Conservation (phyloP, 2,329 filamentous ascomycete genomes). For the Xylaria sp. region DNA sequence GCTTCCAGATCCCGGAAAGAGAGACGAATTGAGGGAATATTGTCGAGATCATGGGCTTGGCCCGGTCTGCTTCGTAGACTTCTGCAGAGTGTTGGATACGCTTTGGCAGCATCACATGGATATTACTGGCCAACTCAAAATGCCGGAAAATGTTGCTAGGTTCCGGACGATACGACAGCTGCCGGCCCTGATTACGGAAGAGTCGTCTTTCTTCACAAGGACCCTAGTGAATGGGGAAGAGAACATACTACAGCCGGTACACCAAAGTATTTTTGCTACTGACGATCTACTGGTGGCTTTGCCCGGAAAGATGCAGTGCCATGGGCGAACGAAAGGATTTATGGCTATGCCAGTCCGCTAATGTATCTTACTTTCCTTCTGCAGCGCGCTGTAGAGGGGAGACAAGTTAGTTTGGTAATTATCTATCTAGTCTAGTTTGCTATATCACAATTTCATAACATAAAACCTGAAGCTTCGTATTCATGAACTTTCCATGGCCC, state of each 20-base stretch:
- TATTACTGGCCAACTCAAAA: conserved; percentile 13
- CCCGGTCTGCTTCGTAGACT: conserved; percentile 24
- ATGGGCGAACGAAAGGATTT: conserved; percentile 24
- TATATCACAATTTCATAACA: not conserved
- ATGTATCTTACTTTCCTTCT: not conserved
- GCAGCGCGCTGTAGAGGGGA: not conserved
- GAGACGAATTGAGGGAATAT: conserved; percentile 19
- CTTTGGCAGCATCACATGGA: conserved; percentile 17
- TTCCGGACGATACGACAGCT: conserved; percentile 19
- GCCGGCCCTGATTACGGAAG: conserved; percentile 22
- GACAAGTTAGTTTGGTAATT: too few relatives aligned
- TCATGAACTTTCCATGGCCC: conserved; percentile 29
- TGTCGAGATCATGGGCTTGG: conserved; percentile 24
- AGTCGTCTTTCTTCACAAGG: conserved; percentile 27
- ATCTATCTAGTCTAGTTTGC: too few relatives aligned
- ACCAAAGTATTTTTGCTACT: conserved; percentile 28
- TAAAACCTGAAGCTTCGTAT: not conserved
- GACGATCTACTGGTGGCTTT: conserved; percentile 29
- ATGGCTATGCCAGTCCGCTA: conserved; percentile 24
- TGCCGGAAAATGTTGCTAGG: not conserved
- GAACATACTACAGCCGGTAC: conserved; percentile 28
- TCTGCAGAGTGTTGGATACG: conserved; percentile 12
- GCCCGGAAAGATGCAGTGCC: conserved; percentile 24
- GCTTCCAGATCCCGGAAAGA: not conserved
- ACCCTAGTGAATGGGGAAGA: conserved; percentile 16